phyloP scores from a whole-genome alignment of 2,329 filamentous ascomycete genomes.

The Harringtonia aguacate region DNA sequence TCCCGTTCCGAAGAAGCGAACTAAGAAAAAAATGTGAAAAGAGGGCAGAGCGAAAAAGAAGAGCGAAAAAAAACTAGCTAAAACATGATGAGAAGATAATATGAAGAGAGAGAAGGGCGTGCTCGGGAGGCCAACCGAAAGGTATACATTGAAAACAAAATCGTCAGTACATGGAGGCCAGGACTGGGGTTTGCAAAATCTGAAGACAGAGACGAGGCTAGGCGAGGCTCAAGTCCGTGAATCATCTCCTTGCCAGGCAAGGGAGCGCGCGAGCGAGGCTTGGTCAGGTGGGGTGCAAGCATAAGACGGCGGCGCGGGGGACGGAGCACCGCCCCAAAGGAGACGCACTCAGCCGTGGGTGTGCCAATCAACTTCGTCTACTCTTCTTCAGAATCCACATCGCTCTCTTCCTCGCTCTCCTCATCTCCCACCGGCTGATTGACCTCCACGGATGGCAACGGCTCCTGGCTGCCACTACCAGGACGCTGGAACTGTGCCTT shows the following conservation, averaged over 20 bases:
- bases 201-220: too few relatives aligned
- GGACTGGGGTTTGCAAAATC: too few relatives aligned
- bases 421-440: slow-evolving; percentile 17
- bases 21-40: background rate
- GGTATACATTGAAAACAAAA: background rate
- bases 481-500: slow-evolving; percentile 38
- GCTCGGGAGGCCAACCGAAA: too few relatives aligned
- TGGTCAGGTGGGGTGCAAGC: background rate
- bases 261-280: too few relatives aligned
- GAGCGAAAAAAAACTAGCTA: background rate
- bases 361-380: background rate
- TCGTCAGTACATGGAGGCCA: too few relatives aligned
- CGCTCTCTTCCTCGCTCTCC: slow-evolving; percentile 41
- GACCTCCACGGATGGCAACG: slow-evolving; percentile 25
- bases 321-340: background rate
- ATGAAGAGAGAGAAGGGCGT: background rate
- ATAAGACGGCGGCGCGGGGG: background rate
- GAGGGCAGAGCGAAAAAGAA: background rate
- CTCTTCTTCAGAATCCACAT: slow-evolving; percentile 34
- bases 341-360: background rate
- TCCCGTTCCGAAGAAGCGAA: background rate
- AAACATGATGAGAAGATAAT: background rate
- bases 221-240: too few relatives aligned
- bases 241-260: too few relatives aligned
- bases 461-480: slow-evolving; percentile 36